phyloP scores from a whole-genome alignment of 345 rosid species.

The Trapa bicornis region DNA sequence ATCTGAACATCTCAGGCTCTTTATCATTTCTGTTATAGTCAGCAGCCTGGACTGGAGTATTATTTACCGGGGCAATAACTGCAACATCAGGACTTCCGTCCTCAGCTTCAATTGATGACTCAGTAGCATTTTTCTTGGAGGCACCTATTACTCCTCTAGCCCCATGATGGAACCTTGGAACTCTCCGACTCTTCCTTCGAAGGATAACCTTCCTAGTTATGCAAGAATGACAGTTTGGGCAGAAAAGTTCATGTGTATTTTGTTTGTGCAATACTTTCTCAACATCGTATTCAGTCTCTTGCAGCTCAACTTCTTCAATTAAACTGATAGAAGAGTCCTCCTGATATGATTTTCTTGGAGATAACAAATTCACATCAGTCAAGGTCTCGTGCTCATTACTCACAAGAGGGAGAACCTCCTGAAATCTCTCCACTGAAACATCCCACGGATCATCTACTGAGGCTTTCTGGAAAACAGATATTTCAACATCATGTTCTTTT shows the following conservation, averaged over 20 bases:
- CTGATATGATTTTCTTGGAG: constrained; percentile 9
- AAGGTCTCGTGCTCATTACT: neutral
- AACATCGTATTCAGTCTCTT: constrained; percentile 38
- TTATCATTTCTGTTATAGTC: neutral
- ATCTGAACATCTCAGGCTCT: constrained; percentile 35
- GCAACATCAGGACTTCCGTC: constrained; percentile 3
- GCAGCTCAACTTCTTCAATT: constrained; percentile 34
- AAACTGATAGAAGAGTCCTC: constrained; percentile 16
- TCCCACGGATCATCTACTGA: neutral
- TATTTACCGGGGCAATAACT: neutral
- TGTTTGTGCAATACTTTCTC: constrained; percentile 55
- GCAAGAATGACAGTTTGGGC: constrained; percentile 69
- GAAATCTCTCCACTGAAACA: neutral
- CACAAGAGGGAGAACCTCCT: neutral
- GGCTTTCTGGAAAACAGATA: neutral
- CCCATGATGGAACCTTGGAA: constrained; percentile 13
- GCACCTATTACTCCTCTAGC: constrained; percentile 9
- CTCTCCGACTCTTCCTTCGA: constrained; percentile 30
- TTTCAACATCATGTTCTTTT: neutral
- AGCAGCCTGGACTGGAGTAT: neutral
- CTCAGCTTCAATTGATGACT: constrained; percentile 7
- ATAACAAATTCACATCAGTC: constrained; percentile 14
- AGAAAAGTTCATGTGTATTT: constrained; percentile 59
- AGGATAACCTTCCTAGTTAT: constrained; percentile 68
- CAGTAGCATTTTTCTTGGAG: constrained; percentile 6